phyloP scores from a whole-genome alignment of 2,329 filamentous ascomycete species.

The Aciculosporium take region DNA sequence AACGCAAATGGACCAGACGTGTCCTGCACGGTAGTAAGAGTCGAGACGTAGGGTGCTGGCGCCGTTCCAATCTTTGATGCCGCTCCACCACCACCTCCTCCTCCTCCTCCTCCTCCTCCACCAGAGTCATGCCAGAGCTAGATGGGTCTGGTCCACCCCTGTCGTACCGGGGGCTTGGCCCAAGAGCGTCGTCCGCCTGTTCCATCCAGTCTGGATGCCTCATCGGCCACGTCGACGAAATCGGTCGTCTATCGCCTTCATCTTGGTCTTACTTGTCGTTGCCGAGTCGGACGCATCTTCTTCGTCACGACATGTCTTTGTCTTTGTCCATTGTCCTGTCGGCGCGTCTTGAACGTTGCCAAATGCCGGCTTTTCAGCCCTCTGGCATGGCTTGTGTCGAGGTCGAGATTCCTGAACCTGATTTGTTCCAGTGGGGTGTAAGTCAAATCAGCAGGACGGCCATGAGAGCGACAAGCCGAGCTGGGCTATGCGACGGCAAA shows the following conservation, averaged over 20 bases:
- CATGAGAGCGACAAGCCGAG: neutral
- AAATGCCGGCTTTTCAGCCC: neutral
- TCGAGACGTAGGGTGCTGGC: no score
- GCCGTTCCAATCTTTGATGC: no score
- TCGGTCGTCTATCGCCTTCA: neutral
- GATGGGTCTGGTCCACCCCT: constrained; percentile 5
- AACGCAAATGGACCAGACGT: neutral
- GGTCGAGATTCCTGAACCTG: neutral
- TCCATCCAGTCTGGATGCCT: neutral
- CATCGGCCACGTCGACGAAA: neutral
- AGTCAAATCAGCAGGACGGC: constrained; percentile 1
- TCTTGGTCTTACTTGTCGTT: neutral
- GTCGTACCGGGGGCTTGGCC: constrained; percentile 4
- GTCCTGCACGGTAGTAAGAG: no score
- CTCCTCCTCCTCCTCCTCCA: neutral
- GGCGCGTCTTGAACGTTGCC: neutral
- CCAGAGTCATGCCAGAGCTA: constrained; percentile 4
- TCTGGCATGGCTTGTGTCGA: neutral
- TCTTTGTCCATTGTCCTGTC: neutral
- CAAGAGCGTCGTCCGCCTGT: neutral
- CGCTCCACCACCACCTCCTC: no score
- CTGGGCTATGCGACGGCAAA: constrained; percentile 4
- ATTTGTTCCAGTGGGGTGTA: constrained; percentile 1
- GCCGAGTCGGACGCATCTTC: neutral
- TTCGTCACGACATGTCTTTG: neutral